Percentiles rank a stretch among this genome's conserved stretches.
Evolutionary conservation across 2,329 filamentous ascomycete species (phyloP).

Genomic region (Elsinoe australis): DNA sequence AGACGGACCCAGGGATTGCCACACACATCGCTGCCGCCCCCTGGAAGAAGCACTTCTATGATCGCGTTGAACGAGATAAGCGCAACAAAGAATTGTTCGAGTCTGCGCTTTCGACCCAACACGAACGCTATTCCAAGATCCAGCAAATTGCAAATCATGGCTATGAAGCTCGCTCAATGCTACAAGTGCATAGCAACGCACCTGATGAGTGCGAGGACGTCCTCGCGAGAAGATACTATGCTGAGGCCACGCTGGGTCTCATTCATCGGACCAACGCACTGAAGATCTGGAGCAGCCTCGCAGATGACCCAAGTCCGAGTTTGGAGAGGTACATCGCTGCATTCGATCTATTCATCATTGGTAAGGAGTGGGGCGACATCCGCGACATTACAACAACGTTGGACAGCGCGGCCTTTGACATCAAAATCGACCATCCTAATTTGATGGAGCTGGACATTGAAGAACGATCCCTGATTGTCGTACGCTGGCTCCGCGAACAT

Average conservation of each 20-base stretch:
- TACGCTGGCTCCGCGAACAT: slow-evolving; percentile 59
- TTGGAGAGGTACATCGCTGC: slow-evolving; percentile 71
- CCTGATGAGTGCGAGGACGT: slow-evolving; percentile 60
- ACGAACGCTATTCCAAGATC: slow-evolving; percentile 60
- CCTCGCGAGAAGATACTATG: slow-evolving; percentile 70
- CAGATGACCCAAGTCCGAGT: slow-evolving; percentile 44
- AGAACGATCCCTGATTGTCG: slow-evolving; percentile 59
- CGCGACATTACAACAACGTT: slow-evolving; percentile 56
- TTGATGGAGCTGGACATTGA: slow-evolving; percentile 55
- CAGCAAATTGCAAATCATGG: slow-evolving; percentile 60
- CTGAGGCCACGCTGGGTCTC: slow-evolving; percentile 63
- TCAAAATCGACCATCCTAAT: slow-evolving; percentile 47
- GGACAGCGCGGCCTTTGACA: slow-evolving; percentile 52
- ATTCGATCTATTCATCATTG: slow-evolving; percentile 83
- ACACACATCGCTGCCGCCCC: slow-evolving; percentile 26
- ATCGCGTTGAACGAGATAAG: slow-evolving; percentile 31
- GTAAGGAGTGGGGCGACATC: slow-evolving; percentile 59
- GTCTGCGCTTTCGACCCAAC: slow-evolving; percentile 61
- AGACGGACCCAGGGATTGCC: slow-evolving; percentile 49
- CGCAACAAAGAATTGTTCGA: slow-evolving; percentile 45
- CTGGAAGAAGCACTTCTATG: slow-evolving; percentile 57
- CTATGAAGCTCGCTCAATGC: slow-evolving; percentile 81
- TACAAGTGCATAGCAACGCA: slow-evolving; percentile 58
- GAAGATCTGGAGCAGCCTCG: slow-evolving; percentile 61
- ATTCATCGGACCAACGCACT: slow-evolving; percentile 76